Evolutionary conservation across 2,329 filamentous ascomycete genomes (phyloP), one percentile per base, ranked within the genome.

Genomic region (Aureobasidium sp.): DNA sequence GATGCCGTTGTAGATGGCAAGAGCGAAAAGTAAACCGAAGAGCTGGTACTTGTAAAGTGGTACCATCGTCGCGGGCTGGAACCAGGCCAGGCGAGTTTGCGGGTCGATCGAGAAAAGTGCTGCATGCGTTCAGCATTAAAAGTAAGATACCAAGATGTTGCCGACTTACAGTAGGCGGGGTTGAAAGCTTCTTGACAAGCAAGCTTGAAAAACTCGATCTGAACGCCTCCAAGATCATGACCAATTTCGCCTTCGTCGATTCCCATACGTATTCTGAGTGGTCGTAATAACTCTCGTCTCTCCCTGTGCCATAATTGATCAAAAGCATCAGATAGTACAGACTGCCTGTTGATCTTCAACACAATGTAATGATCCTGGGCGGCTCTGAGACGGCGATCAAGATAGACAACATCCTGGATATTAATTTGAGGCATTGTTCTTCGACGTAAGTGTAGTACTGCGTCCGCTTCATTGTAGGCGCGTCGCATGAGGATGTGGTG

Each of bases 141-240:
- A 47, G 42, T 27, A 31, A 62, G 27, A 41, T 37, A n/a, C 5
- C 11, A n/a, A 61, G 12, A 15, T 12, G 1, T 29, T 2, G 29
- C 15, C n/a, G 14, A 66, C 78, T 77, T 78, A 75, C 85, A 91
- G 69, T 89, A 90, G 47, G 86, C 82, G 5, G 90, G 88, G 68
- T 90, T 82, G 49, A 97, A 81, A 3, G 89, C 89, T 70, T 96
- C 87, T 0, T 85, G 84, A 67, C 97, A 86, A 20, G 90, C 86
- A 31, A 97, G 76, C 17, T 91, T 86, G 76, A 99, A 97, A 72
- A 96, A 97, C 66, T 99, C 94, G 72, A 96, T 92, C 68, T 97
- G 93, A 1, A 99, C 92, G 65, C 94, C 94, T 47, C 94, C 94
- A 53, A 93, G 91, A 73, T 99, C 94, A 37, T 95, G 85, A 0